These are phyloP conservation scores for Lachancea meyersii DNA, from an alignment of 805 yeast genomes.

Conservation along the genomic window DNA sequence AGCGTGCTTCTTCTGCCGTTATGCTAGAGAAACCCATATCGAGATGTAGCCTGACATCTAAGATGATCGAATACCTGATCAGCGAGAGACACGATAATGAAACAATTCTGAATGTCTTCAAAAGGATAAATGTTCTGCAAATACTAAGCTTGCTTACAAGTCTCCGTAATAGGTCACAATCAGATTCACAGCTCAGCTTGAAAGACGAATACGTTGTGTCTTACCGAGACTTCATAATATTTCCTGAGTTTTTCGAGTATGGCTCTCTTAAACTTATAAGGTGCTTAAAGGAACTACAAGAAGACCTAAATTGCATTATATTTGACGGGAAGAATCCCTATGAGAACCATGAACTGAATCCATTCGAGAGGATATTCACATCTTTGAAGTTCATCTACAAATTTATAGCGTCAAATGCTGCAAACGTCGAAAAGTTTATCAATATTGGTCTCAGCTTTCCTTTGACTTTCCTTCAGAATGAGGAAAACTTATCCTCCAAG, in stretches of 20 bases:
- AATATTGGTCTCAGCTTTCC: constrained; percentile 22
- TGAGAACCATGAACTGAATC: neutral
- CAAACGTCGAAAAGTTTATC: constrained; percentile 19
- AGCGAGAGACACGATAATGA: constrained; percentile 26
- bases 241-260: constrained; percentile 30
- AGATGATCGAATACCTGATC: constrained; percentile 17
- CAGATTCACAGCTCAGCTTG: constrained; percentile 19
- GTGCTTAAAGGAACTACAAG: constrained; percentile 10
- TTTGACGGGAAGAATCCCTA: constrained; percentile 5
- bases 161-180: constrained; percentile 8
- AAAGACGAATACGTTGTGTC: constrained; percentile 29
- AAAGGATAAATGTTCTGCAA: constrained; percentile 31
- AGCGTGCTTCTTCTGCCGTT: constrained; percentile 1
- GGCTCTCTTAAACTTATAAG: constrained; percentile 13
- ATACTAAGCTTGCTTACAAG: constrained; percentile 25
- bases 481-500: constrained; percentile 2
- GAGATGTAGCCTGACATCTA: constrained; percentile 15
- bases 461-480: constrained; percentile 6
- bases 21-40: constrained; percentile 6
- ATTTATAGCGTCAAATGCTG: constrained; percentile 12
- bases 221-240: constrained; percentile 31
- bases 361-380: neutral
- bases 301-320: constrained; percentile 1
- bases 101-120: constrained; percentile 25
- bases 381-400: constrained; percentile 12